A percentile compares a stretch with the other conserved stretches of the same genome.
phyloP scores from a whole-genome alignment of 2,329 filamentous ascomycete species.

The Clonostachys solani region DNA sequence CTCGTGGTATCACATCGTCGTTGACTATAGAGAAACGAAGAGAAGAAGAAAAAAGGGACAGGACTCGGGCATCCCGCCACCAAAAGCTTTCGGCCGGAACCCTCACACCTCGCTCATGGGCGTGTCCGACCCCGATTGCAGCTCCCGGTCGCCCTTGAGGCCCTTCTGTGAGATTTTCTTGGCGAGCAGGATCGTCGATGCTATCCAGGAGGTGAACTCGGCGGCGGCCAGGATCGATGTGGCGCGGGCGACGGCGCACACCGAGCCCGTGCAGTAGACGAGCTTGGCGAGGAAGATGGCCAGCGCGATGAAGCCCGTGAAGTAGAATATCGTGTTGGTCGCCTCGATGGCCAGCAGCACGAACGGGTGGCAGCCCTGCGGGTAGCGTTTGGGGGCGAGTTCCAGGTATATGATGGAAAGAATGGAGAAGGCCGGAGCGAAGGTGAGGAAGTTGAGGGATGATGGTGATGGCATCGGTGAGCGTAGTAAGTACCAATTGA shows the following conservation, averaged over 20 bases:
- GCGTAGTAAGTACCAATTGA: constrained; percentile 54
- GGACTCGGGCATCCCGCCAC: too few species aligned
- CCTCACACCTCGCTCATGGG: too few species aligned
- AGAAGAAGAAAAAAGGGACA: too few species aligned
- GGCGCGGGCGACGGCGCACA: constrained; percentile 51
- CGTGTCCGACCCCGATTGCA: not conserved
- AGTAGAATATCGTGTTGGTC: constrained; percentile 51
- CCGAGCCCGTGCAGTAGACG: constrained; percentile 51
- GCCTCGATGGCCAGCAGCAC: constrained; percentile 43
- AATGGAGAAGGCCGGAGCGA: constrained; percentile 48
- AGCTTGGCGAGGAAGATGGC: constrained; percentile 51
- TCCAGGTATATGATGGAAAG: constrained; percentile 52
- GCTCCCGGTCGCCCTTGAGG: not conserved
- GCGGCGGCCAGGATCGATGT: constrained; percentile 50
- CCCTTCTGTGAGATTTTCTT: constrained; percentile 42
- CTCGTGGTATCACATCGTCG: too few species aligned
- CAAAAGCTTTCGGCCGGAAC: too few species aligned
- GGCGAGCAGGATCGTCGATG: constrained; percentile 37
- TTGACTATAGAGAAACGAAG: too few species aligned
- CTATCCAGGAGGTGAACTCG: constrained; percentile 49
- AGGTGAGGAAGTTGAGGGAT: constrained; percentile 55
- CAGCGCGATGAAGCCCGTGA: constrained; percentile 55
- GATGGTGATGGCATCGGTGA: constrained; percentile 50
- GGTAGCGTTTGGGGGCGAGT: constrained; percentile 37
- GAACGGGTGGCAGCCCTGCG: constrained; percentile 42